Evolutionary conservation across 192 early-diverging fungal genomes (phyloP), one percentile per base, ranked within the genome.

Genomic region (Allomyces macrogynus): DNA sequence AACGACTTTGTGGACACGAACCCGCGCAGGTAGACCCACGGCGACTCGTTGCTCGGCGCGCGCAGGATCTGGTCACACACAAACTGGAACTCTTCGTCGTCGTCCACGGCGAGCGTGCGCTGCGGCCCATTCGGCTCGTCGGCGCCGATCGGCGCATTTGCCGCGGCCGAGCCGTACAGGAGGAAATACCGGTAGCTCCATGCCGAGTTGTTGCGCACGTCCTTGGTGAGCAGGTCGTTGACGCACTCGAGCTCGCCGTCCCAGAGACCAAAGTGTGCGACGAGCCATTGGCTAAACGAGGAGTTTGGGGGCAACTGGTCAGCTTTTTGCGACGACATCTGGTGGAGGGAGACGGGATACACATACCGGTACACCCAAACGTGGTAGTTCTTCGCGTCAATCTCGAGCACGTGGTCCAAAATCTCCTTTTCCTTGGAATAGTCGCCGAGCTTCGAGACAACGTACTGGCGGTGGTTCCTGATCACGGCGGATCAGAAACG

Each of bases 311-410:
- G 10, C 24, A 11, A 40, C 32, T 40, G 32, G 7, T 40, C 32
- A 40, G 32, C 7, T 0, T 8, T 40, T 40, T 7, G 32, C 5
- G 32, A 40, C 32, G 32, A 7, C 26, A 26, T 1, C 26, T 40
- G 24, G n/a, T 24, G 54, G 23, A 65, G 16, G 16, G 10, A 24
- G 43, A 40, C 10, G 4, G 26, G 26, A 4, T 4, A 14, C n/a
- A 65, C 65, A 9, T 66, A 83, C 79, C 87, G 83, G 71, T 99
- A 97, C 1, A 86, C 82, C 97, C 97, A 99, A 0, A 89, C 90
- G 74, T 99, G 97, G 71, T 98, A 99, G 74, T 99, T 99, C 72
- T 99, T 99, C 23, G 89, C 80, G 61, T 98, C 97, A 10, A 78
- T 74, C 24, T 77, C 81, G 24, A 99, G 71, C 22, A 88, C 72